These are phyloP conservation scores for Coelastrella sp. DNA, from an alignment of 139 green algal genomes.

Conservation along the genomic window DNA sequence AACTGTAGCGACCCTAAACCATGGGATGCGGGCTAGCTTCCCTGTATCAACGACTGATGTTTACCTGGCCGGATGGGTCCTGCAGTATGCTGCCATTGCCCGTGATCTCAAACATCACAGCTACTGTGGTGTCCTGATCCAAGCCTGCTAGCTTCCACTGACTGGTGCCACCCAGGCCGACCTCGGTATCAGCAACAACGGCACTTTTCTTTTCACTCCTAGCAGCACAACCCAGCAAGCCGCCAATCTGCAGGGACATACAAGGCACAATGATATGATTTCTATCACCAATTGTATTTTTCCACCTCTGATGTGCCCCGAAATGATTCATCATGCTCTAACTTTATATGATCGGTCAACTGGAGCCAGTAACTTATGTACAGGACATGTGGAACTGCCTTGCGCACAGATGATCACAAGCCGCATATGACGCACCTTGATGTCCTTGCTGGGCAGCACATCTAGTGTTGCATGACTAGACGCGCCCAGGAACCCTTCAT, in stretches of 20 bases:
- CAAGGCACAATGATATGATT: neutral
- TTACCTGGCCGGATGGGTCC: slow-evolving; percentile 23
- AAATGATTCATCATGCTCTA: too few species aligned
- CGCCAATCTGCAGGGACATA: slow-evolving; percentile 53
- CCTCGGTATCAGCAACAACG: slow-evolving; percentile 81
- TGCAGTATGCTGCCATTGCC: slow-evolving; percentile 18
- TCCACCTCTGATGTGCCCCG: too few species aligned
- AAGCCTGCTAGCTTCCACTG: slow-evolving; percentile 91
- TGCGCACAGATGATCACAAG: too few species aligned
- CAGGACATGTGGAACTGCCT: too few species aligned
- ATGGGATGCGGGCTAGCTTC: too few species aligned
- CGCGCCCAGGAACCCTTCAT: slow-evolving; percentile 67
- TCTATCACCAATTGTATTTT: too few species aligned
- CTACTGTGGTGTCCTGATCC: slow-evolving; percentile 81
- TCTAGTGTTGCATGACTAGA: slow-evolving; percentile 75
- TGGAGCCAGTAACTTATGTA: too few species aligned
- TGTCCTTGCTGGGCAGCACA: slow-evolving; percentile 48
- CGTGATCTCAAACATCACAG: slow-evolving; percentile 88
- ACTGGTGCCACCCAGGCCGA: slow-evolving; percentile 93
- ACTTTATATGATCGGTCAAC: too few species aligned
- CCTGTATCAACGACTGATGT: neutral
- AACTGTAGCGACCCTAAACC: too few species aligned
- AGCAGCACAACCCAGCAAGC: slow-evolving; percentile 86
- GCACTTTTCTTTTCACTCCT: slow-evolving; percentile 87
- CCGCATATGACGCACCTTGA: slow-evolving; percentile 37